Evolutionary conservation across 352 stramenopile genomes (phyloP), one percentile per base, ranked within the genome.

Genomic region (Pilasporangium apinafurcum): DNA sequence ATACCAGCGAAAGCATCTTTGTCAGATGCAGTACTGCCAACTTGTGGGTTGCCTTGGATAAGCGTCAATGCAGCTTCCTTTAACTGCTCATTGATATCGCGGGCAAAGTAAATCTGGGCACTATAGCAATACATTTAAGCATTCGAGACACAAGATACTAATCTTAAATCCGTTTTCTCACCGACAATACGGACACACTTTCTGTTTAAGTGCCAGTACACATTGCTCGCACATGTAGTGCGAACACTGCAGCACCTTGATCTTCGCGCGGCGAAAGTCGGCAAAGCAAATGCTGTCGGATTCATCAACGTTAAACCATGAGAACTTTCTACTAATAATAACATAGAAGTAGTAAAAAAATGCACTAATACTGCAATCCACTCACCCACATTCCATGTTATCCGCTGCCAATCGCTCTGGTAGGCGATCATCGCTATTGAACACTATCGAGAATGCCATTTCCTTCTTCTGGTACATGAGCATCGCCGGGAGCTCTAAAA

Each of bases 171-270:
- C 4, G 36, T 29, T 50, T 25, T 42, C 49, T 44, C 45, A 42
- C 13, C 18, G 25, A 36, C 56, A 66, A 32, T 51, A 67, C 26
- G 53, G 58, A 29, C 58, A 67, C 39, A 56, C 40, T 46, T 33
- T 45, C 35, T 45, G 53, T 17, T 36, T 26, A 14, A 67, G 27
- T 21, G 53, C 39, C n/a, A 18, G 39, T 16, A 67, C 38, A 34
- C 58, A 67, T 13, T 43, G 28, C 9, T 32, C 48, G 36, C 58
- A 67, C 22, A 62, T 48, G 32, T 63, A 67, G 34, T 63, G 58
- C 14, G 41, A 44, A 8, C 58, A 63, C 44, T 67, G 61, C 20
- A 67, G 30, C 12, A 67, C 32, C 42, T 55, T 57, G 14, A 67
- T 37, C 12, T 39, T 43, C 8, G 51, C 30, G 4, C 35, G 10